Base-by-base conservation (phyloP, 2,329 filamentous ascomycete genomes). In the Cytospora piceae region DNA sequence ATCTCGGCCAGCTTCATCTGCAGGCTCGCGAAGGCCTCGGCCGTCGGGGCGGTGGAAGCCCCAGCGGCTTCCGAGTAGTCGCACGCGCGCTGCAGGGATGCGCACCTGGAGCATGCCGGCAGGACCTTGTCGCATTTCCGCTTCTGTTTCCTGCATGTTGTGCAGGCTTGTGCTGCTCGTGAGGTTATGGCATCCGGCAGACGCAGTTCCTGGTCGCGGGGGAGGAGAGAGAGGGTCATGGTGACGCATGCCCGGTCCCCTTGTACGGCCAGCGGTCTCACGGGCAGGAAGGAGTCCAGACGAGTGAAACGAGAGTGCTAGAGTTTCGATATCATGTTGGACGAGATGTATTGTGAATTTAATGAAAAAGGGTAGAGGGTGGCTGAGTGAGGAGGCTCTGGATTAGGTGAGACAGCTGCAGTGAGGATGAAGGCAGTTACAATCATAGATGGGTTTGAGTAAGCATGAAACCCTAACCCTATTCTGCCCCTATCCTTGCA, bases 111-210 rank as follows among this genome's bases (percentile, higher is more conserved):
- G 71, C 83, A 85, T 20, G 74, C 71, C 17, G 83, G 83, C 1
- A 85, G 69, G 5, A 69, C 70, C 73, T 85, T 85, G 76, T 82
- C 79, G 71, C 83, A 85, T 75, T 79, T 81, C 53, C 83, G 76
- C 73, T 85, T 85, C 71, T 84, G 79, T 67, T 77, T 79, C 58
- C 70, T 67, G 60, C 69, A 69, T 63, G 69, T 66, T 51, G 69
- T 49, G 67, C 72, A 73, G 6, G 72, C 71, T 56, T 71, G 71
- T 27, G 49, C 39, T 17, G 72, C 71, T 27, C 63, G 65, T 51
- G 69, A 51, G 42, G 29, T 4, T 42, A 27, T 53, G 2, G 70
- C 73, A 6, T 39, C 51, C 14, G 62, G 34, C 22, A 57, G 39
- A 14, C 49, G 15, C 4, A 37, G 17, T 7, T 65, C 63, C 17